A percentile compares a stretch with the other conserved stretches of the same genome.
These are phyloP conservation scores for Scheffersomyces insectosa DNA, from an alignment of 1,139 yeast genomes.

Conservation along the genomic window DNA sequence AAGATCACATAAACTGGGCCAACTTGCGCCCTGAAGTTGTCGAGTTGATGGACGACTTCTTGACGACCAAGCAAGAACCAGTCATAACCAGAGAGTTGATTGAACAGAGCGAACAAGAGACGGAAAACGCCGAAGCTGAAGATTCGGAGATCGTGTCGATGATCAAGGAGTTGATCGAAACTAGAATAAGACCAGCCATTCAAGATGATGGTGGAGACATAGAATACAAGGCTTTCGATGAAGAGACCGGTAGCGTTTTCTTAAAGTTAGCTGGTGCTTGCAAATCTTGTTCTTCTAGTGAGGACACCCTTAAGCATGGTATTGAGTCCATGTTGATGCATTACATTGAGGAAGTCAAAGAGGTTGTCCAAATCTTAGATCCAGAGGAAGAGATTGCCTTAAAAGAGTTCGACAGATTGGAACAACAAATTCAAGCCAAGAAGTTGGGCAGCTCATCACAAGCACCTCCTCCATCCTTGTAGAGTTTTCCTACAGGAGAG, in stretches of 20 bases:
- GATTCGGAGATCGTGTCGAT: constrained; percentile 56
- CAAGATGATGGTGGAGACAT: constrained; percentile 86
- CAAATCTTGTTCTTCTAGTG: constrained; percentile 73
- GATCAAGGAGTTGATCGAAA: constrained; percentile 61
- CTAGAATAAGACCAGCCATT: constrained; percentile 64
- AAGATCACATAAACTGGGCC: constrained; percentile 50
- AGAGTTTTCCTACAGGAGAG: constrained; percentile 2
- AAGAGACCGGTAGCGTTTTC: constrained; percentile 67
- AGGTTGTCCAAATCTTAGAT: constrained; percentile 65
- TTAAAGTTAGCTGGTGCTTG: constrained; percentile 83
- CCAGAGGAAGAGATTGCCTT: constrained; percentile 55
- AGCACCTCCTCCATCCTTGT: constrained; percentile 36
- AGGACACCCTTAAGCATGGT: constrained; percentile 77
- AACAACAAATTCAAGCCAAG: constrained; percentile 34
- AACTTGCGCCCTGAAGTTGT: constrained; percentile 47
- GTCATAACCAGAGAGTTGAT: constrained; percentile 52
- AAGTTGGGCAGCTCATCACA: constrained; percentile 9
- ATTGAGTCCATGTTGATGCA: constrained; percentile 84
- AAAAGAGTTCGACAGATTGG: constrained; percentile 71
- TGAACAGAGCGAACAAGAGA: constrained; percentile 39
- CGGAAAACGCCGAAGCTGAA: constrained; percentile 34
- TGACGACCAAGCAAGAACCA: constrained; percentile 42
- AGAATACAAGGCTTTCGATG: constrained; percentile 70
- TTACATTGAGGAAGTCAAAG: constrained; percentile 78
- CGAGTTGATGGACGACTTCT: constrained; percentile 39